A percentile compares a stretch with the other conserved stretches of the same genome.
Conservation (phyloP, 192 early-diverging fungal genomes). For the Umbelopsis sp. region DNA sequence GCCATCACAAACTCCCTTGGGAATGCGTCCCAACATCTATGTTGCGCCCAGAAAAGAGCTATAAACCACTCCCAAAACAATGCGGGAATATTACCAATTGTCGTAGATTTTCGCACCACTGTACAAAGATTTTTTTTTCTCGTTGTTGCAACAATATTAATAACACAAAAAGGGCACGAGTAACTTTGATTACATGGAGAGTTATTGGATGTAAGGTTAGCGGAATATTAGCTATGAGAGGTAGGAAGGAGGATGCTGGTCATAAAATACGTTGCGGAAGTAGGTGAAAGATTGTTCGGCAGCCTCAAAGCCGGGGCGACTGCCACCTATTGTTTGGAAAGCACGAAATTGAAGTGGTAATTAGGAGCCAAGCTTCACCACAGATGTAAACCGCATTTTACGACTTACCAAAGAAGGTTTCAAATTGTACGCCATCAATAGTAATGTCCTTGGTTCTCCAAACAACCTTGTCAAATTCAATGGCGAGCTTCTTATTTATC, state of each 20-base stretch:
- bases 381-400: not conserved
- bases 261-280: conserved; percentile 11
- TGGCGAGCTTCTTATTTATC: conserved; percentile 10
- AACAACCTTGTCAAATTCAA: conserved; percentile 18
- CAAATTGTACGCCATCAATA: conserved; percentile 20
- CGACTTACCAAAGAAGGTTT: conserved; percentile 24
- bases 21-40: not conserved
- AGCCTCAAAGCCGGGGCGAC: conserved; percentile 22
- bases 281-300: conserved; percentile 18
- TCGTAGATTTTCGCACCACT: not conserved
- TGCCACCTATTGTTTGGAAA: not conserved
- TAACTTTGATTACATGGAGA: not conserved
- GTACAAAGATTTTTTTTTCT: conserved; percentile 15
- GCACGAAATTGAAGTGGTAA: too few relatives aligned
- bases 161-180: not conserved
- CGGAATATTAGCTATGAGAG: not conserved
- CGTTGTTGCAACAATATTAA: not conserved
- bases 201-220: not conserved
- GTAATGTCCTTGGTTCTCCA: conserved; percentile 7
- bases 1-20: conserved; percentile 15
- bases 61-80: not conserved
- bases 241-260: not conserved
- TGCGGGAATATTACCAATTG: not conserved
- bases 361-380: not conserved
- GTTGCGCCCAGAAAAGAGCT: conserved; percentile 2